These are phyloP conservation scores for Mucor velutinosus DNA, from an alignment of 371 early-diverging fungal genomes.

Conservation along the genomic window DNA sequence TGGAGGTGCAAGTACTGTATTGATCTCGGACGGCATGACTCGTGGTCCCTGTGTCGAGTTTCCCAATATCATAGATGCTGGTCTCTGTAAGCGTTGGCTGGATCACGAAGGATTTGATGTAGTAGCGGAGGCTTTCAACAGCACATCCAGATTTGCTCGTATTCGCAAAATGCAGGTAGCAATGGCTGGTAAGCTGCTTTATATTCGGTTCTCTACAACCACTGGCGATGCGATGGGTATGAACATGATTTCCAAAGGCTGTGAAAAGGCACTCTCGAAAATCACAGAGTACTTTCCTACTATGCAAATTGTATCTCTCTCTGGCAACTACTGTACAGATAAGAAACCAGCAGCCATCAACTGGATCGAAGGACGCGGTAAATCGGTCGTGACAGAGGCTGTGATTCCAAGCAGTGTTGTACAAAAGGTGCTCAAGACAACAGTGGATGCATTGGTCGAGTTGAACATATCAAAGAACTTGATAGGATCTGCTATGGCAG, in stretches of 20 bases:
- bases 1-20: slow-evolving; percentile 87
- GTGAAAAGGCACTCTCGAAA: slow-evolving; percentile 75
- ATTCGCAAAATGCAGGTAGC: slow-evolving; percentile 83
- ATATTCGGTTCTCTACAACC: slow-evolving; percentile 85
- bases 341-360: slow-evolving; percentile 98
- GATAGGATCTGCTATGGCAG: slow-evolving; percentile 95
- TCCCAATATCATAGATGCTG: slow-evolving; percentile 68
- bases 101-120: slow-evolving; percentile 67
- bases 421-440: slow-evolving; percentile 85
- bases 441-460: slow-evolving; percentile 76
- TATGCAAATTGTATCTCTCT: slow-evolving; percentile 83
- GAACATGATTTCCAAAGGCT: slow-evolving; percentile 99
- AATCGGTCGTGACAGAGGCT: slow-evolving; percentile 91
- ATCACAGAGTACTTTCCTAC: slow-evolving; percentile 68
- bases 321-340: slow-evolving; percentile 97
- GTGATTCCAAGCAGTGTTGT: slow-evolving; percentile 83
- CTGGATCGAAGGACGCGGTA: slow-evolving; percentile 98
- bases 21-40: slow-evolving; percentile 91
- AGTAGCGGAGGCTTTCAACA: slow-evolving; percentile 81
- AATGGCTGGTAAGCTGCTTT: slow-evolving; percentile 83
- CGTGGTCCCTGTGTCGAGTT: slow-evolving; percentile 94
- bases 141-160: slow-evolving; percentile 89
- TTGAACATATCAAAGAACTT: slow-evolving; percentile 90
- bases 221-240: slow-evolving; percentile 99
- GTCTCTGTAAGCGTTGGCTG: slow-evolving; percentile 75